phyloP scores from a whole-genome alignment of 345 rosid species.

The Moricandia arvensis region DNA sequence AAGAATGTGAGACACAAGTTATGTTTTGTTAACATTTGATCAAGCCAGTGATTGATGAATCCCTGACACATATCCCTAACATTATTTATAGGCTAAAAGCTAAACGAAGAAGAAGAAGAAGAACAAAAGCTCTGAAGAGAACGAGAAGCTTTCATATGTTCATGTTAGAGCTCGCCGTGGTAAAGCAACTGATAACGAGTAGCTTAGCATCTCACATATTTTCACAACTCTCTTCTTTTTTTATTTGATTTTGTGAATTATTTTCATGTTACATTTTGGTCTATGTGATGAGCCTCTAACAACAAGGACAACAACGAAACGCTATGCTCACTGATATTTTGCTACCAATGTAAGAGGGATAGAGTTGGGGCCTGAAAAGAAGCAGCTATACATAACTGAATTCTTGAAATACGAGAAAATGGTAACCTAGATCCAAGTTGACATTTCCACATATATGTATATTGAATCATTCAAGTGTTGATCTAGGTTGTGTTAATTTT shows the following conservation, averaged over 20 bases:
- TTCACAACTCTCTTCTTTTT: neutral
- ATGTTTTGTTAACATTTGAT: neutral
- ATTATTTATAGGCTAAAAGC: conserved; percentile 43
- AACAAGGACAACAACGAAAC: conserved; percentile 77
- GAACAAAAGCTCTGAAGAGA: conserved; percentile 49
- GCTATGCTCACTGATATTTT: conserved; percentile 81
- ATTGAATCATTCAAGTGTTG: neutral
- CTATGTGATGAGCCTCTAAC: neutral
- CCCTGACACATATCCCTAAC: neutral
- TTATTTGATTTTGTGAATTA: neutral
- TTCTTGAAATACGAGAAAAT: conserved; percentile 72
- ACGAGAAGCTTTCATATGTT: conserved; percentile 62
- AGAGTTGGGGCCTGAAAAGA: conserved; percentile 87
- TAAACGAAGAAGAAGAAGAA: conserved; percentile 53
- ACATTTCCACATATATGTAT: neutral
- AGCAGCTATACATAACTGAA: conserved; percentile 69
- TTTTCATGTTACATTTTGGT: too few relatives aligned
- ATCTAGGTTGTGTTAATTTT: neutral
- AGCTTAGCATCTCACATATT: conserved; percentile 20
- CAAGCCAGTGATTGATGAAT: conserved; percentile 1
- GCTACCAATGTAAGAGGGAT: conserved; percentile 89
- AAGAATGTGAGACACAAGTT: conserved; percentile 43
- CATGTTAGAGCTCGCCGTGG: conserved; percentile 79
- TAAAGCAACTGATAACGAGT: conserved; percentile 73
- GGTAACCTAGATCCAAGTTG: conserved; percentile 43